Base-by-base conservation (phyloP, 169 alveolate species). In the Plasmodium knowlesi region DNA sequence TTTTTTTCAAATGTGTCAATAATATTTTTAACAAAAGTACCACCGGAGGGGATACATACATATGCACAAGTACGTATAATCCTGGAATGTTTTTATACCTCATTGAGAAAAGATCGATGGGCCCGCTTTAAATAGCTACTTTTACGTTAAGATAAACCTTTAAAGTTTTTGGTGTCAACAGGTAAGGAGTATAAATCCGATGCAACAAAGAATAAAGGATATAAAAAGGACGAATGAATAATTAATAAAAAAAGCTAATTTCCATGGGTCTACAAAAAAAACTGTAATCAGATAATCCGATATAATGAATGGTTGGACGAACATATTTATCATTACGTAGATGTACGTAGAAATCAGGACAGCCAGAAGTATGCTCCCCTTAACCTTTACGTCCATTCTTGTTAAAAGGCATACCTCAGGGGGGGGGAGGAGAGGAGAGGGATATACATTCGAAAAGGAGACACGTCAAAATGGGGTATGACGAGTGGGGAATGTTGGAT, bases 201-300 rank as follows among this genome's bases (percentile, higher is more conserved):
- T 88, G 74, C 71, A 88, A 88, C 94, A 88, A 88, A 88, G 61
- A 78, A 88, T 88, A 61, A 67, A 88, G 25, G 89, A 76, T 61
- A 72, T 54, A 88, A 78, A 78, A 79, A 88, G 81, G 82, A 88
- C 89, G 89, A 88, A 88, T 78, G 32, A 32, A 43, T 37, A 88
- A 79, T 88, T 88, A 12, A 88, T 88, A 78, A 79, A 16, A 43
- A 78, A 88, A 34, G 82, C 94, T 72, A 88, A 53, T 88, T 88
- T 88, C 94, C 94, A 88, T n/a, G 94, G 94, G 89, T 88, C 88
- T 53, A 88, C 94, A 88, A 88, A 88, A 88, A 88, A 88, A 88
- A 88, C 81, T 3, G 94, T 78, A 39, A 79, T 76, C 78, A 88
- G 72, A 61, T 46, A 78, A 28, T 88, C 94, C 82, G 94, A 78